Conservation (phyloP, 768 basidiomycete genomes). For the Chalciporus piperatus region DNA sequence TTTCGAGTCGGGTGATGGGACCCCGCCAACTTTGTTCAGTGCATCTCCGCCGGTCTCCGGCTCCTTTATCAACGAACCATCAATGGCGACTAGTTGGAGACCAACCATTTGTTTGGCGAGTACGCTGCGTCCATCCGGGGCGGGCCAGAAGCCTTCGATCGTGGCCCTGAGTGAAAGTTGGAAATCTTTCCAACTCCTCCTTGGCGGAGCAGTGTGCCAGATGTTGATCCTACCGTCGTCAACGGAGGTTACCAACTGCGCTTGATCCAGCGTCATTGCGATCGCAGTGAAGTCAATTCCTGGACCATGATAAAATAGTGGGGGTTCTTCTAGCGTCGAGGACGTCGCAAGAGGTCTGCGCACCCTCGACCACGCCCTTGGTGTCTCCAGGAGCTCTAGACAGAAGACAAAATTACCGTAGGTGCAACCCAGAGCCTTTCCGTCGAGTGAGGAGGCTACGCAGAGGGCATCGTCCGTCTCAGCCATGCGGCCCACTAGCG, state of each 20-base stretch:
- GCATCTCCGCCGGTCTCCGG: constrained; percentile 11
- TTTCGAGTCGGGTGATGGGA: constrained; percentile 14
- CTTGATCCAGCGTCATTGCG: constrained; percentile 7
- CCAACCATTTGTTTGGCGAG: constrained; percentile 10
- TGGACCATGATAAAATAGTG: not conserved
- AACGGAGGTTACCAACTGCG: constrained; percentile 8
- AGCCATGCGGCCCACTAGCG: constrained; percentile 1
- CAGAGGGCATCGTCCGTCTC: constrained; percentile 12
- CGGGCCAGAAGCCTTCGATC: constrained; percentile 5
- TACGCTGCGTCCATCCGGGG: constrained; percentile 11
- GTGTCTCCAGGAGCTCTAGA: not conserved
- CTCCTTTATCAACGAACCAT: constrained; percentile 5
- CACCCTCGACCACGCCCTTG: constrained; percentile 5
- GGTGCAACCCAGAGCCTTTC: constrained; percentile 4
- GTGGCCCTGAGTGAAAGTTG: not conserved
- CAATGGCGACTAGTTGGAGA: constrained; percentile 1
- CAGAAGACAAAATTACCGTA: not conserved
- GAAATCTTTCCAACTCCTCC: constrained; percentile 6
- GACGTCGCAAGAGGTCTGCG: not conserved
- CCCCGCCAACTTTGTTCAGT: not conserved
- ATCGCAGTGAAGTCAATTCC: not conserved
- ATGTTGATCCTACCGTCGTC: constrained; percentile 8
- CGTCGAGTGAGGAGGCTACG: constrained; percentile 7
- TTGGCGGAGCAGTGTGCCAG: constrained; percentile 9
- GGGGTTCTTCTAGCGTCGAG: constrained; percentile 8